Evolutionary conservation across 768 basidiomycete genomes (phyloP).

Genomic region (Flagelloscypha sp.): DNA sequence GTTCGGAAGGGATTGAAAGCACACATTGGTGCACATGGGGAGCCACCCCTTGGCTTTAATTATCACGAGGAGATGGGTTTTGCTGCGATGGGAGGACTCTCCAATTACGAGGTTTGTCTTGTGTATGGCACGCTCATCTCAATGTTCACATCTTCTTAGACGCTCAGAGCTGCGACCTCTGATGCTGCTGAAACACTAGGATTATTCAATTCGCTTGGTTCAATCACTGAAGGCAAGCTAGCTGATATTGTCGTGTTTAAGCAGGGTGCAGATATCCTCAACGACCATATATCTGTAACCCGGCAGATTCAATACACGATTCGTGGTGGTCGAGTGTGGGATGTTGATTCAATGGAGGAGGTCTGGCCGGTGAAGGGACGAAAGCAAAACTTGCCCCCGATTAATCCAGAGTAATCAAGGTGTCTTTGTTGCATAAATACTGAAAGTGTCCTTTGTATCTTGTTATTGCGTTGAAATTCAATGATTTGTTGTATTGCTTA

Average conservation of each 20-base stretch:
- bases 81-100: slow-evolving; percentile 53
- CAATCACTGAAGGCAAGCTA: slow-evolving; percentile 55
- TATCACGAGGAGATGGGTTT: slow-evolving; percentile 73
- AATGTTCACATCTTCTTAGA: too few species aligned
- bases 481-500: too few species aligned
- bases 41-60: slow-evolving; percentile 61
- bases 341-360: slow-evolving; percentile 58
- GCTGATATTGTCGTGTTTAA: slow-evolving; percentile 67
- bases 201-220: slow-evolving; percentile 52
- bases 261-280: slow-evolving; percentile 47
- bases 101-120: slow-evolving; percentile 53
- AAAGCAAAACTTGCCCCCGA: slow-evolving; percentile 44
- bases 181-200: slow-evolving; percentile 62
- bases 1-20: slow-evolving; percentile 51
- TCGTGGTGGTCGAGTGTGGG: slow-evolving; percentile 65
- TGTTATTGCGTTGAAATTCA: too few species aligned
- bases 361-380: slow-evolving; percentile 60
- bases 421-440: too few species aligned
- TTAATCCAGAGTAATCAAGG: slow-evolving; percentile 45
- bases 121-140: neutral
- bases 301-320: slow-evolving; percentile 47
- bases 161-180: slow-evolving; percentile 60
- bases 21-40: slow-evolving; percentile 67
- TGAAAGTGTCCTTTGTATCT: too few species aligned
- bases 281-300: slow-evolving; percentile 42